Conservation (phyloP, 108 stramenopile species). For the Thalassiosira profunda region DNA sequence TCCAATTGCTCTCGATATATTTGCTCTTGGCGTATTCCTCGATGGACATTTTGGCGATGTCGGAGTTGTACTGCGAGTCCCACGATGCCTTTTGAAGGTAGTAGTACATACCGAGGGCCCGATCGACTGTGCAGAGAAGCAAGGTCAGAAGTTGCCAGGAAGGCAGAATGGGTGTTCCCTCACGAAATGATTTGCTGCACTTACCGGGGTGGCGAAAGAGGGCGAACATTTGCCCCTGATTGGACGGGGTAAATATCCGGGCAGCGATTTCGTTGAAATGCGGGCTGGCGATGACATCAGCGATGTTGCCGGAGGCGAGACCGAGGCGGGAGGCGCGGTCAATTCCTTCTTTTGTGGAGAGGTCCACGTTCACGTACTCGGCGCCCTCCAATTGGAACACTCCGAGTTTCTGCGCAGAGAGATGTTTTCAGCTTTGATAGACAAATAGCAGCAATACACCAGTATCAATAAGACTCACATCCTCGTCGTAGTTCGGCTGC, state of each 20-base stretch:
- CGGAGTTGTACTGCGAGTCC: slow-evolving; percentile 50
- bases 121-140: slow-evolving; percentile 50
- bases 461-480: slow-evolving; percentile 11
- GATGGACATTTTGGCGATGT: slow-evolving; percentile 39
- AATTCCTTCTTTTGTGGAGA: slow-evolving; percentile 41
- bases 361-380: slow-evolving; percentile 58
- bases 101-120: slow-evolving; percentile 53
- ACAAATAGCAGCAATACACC: background rate
- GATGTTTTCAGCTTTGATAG: background rate
- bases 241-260: slow-evolving; percentile 7
- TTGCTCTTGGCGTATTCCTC: slow-evolving; percentile 49
- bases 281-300: slow-evolving; percentile 48
- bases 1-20: slow-evolving; percentile 63
- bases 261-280: slow-evolving; percentile 33
- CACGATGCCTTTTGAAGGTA: slow-evolving; percentile 41
- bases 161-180: no score
- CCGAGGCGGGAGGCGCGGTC: slow-evolving; percentile 35
- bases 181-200: no score
- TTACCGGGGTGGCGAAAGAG: slow-evolving; percentile 57
- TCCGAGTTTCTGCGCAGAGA: slow-evolving; percentile 16
- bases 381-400: slow-evolving; percentile 25
- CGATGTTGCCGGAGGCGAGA: slow-evolving; percentile 37
- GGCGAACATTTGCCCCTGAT: slow-evolving; percentile 44
- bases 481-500: slow-evolving; percentile 40
- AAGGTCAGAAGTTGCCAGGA: slow-evolving; percentile 47